These are phyloP conservation scores for Cyclospora cayetanensis DNA, from an alignment of 169 alveolate species.

Conservation along the genomic window DNA sequence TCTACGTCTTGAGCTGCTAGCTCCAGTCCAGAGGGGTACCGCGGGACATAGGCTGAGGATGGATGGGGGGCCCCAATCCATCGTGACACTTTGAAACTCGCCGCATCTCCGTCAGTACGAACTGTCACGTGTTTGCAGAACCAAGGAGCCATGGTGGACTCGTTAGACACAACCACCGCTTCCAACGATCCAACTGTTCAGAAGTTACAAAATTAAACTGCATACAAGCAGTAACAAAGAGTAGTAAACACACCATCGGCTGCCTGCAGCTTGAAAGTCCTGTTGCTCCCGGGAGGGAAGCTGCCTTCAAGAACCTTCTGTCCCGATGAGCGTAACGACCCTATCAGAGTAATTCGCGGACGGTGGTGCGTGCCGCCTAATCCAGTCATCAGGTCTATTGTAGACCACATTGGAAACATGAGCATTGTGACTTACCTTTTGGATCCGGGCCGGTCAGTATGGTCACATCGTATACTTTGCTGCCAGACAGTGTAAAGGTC, in stretches of 20 bases:
- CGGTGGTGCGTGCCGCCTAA: slow-evolving; percentile 77
- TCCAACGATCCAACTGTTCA: slow-evolving; percentile 74
- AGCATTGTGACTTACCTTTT: slow-evolving; percentile 57
- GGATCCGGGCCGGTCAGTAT: slow-evolving; percentile 78
- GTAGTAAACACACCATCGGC: slow-evolving; percentile 70
- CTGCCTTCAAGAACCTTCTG: slow-evolving; percentile 68
- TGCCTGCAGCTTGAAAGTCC: slow-evolving; percentile 75
- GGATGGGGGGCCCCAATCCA: slow-evolving; percentile 82
- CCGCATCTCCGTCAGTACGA: slow-evolving; percentile 76
- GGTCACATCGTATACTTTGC: slow-evolving; percentile 74
- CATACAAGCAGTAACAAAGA: not conserved
- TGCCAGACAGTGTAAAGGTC: slow-evolving; percentile 77
- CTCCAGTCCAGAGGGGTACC: slow-evolving; percentile 79
- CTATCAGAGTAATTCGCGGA: slow-evolving; percentile 73
- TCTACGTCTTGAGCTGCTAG: slow-evolving; percentile 86
- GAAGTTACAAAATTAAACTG: not conserved
- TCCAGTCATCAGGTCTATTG: not conserved
- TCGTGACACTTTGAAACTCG: slow-evolving; percentile 74
- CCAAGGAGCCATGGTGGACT: slow-evolving; percentile 79
- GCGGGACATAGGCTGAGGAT: slow-evolving; percentile 60
- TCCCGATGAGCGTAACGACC: slow-evolving; percentile 74
- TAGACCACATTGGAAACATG: not conserved
- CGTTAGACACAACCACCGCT: slow-evolving; percentile 75
- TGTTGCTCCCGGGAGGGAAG: slow-evolving; percentile 72
- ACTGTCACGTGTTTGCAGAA: slow-evolving; percentile 76